Conservation (phyloP, 306 rosid genomes). For the Ceratonia siliqua region DNA sequence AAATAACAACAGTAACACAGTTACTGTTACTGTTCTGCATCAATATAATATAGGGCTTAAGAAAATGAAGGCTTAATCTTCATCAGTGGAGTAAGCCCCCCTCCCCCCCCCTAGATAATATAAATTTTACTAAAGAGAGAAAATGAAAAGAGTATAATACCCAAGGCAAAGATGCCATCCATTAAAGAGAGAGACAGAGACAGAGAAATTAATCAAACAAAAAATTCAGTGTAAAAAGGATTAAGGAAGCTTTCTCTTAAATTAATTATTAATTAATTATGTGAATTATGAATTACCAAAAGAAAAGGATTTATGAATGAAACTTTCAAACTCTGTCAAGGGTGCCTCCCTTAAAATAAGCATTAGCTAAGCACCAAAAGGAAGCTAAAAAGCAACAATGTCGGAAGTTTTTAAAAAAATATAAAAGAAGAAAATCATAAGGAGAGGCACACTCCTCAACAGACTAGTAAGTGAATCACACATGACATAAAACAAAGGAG, state of each 20-base stretch:
- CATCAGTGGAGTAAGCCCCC: no score
- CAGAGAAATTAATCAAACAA: no score
- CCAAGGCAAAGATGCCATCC: no score
- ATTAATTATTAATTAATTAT: neutral
- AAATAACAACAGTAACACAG: no score
- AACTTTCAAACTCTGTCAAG: neutral
- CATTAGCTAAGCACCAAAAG: neutral
- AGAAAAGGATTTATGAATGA: neutral
- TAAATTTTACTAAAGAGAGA: no score
- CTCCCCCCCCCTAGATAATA: no score
- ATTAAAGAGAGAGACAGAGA: no score
- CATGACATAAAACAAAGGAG: neutral
- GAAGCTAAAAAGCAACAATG: neutral
- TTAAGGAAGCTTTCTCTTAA: neutral
- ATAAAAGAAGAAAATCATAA: neutral
- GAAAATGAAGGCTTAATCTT: no score
- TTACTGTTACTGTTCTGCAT: no score
- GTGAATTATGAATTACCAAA: neutral
- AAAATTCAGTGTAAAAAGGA: no score
- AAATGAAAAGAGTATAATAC: no score
- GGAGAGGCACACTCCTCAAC: neutral
- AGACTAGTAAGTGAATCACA: neutral
- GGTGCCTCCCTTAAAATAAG: neutral
- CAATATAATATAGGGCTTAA: no score
- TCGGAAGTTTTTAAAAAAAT: neutral